These are phyloP conservation scores for Aquilaria agallochum DNA, from an alignment of 441 rosid genomes.

Conservation along the genomic window DNA sequence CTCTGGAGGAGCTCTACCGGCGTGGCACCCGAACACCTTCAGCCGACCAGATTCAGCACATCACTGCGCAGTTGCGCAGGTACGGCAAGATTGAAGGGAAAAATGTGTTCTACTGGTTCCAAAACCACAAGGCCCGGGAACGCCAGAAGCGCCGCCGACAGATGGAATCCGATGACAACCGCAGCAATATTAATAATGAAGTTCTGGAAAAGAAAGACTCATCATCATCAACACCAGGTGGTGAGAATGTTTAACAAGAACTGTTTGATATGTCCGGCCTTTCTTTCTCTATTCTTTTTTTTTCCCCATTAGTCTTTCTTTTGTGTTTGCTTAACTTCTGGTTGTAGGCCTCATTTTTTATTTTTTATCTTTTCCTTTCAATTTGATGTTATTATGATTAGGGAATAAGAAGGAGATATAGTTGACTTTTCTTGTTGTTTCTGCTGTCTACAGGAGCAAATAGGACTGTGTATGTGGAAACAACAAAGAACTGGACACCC, in stretches of 20 bases:
- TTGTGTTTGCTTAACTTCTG: too few relatives aligned
- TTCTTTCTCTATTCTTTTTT: too few relatives aligned
- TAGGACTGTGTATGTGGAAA: slow-evolving; percentile 60
- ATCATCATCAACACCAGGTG: not conserved
- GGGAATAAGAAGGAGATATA: slow-evolving; percentile 3
- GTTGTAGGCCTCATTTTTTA: too few relatives aligned
- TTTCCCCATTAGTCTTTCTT: too few relatives aligned
- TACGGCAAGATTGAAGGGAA: slow-evolving; percentile 98
- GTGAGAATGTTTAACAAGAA: too few relatives aligned
- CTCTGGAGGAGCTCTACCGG: slow-evolving; percentile 80
- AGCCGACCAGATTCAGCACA: slow-evolving; percentile 90
- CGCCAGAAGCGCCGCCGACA: slow-evolving; percentile 90
- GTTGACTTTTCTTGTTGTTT: slow-evolving; percentile 37
- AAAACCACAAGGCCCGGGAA: slow-evolving; percentile 96
- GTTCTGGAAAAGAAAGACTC: slow-evolving; percentile 51
- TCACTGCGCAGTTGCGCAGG: slow-evolving; percentile 74
- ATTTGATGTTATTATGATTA: too few relatives aligned
- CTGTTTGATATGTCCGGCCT: too few relatives aligned
- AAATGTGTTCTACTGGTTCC: slow-evolving; percentile 98
- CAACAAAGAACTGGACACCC: slow-evolving; percentile 67
- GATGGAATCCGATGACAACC: slow-evolving; percentile 48
- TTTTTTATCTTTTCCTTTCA: too few relatives aligned
- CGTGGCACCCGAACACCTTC: slow-evolving; percentile 88
- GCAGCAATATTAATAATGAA: slow-evolving; percentile 18
- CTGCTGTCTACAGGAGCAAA: slow-evolving; percentile 42